Evolutionary conservation across 2,329 filamentous ascomycete species (phyloP).

Genomic region (Venturia carpophila): DNA sequence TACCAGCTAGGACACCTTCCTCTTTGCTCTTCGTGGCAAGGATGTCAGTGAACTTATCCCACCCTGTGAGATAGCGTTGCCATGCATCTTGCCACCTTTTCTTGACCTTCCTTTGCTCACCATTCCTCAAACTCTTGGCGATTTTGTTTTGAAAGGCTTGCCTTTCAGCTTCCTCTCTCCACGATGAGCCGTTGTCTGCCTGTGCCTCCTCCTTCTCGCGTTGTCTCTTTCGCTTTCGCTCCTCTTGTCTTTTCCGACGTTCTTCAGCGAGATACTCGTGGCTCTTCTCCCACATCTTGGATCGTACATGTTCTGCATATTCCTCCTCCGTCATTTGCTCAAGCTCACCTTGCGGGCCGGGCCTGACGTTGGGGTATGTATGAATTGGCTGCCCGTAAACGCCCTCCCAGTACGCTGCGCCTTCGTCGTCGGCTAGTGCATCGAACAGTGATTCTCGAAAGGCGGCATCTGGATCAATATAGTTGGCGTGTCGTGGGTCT

Average conservation of each 20-base stretch:
- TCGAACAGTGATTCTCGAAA: slow-evolving; percentile 95
- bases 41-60: slow-evolving; percentile 46
- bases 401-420: slow-evolving; percentile 86
- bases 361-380: slow-evolving; percentile 56
- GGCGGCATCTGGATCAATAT: slow-evolving; percentile 56
- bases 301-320: slow-evolving; percentile 77
- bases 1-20: slow-evolving; percentile 20
- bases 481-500: slow-evolving; percentile 11
- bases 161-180: slow-evolving; percentile 38
- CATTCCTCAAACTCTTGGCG: slow-evolving; percentile 59
- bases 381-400: slow-evolving; percentile 97
- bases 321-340: slow-evolving; percentile 90
- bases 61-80: slow-evolving; percentile 56
- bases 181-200: slow-evolving; percentile 32
- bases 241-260: slow-evolving; percentile 53
- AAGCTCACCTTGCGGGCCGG: slow-evolving; percentile 48
- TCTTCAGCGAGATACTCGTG: slow-evolving; percentile 77
- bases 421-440: slow-evolving; percentile 93
- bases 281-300: slow-evolving; percentile 92
- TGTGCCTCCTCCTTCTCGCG: slow-evolving; percentile 26
- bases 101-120: slow-evolving; percentile 52
- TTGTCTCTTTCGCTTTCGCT: slow-evolving; percentile 36
- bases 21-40: slow-evolving; percentile 19
- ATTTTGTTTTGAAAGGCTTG: slow-evolving; percentile 53
- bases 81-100: slow-evolving; percentile 54